Conservation (phyloP, 2,329 filamentous ascomycete genomes). For the Pseudocercospora fijiensis region DNA sequence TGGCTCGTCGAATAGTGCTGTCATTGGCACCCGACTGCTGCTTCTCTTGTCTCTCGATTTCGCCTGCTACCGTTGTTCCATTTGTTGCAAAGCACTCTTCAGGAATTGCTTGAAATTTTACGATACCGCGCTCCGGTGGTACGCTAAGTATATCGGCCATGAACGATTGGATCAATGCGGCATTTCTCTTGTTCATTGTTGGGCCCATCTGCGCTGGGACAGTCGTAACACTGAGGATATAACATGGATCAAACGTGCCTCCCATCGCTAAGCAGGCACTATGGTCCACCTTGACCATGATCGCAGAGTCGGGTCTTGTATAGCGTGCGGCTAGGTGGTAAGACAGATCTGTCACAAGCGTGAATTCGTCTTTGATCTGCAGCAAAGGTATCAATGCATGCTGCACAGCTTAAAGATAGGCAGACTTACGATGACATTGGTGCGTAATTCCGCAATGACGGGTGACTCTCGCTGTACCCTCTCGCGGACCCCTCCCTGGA, state of each 20-base stretch:
- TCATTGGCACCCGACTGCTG: conserved; percentile 43
- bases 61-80: conserved; percentile 66
- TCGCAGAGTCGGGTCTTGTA: conserved; percentile 68
- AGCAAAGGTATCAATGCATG: conserved; percentile 20
- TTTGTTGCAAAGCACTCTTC: conserved; percentile 72
- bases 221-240: conserved; percentile 71
- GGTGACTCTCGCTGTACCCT: conserved; percentile 48
- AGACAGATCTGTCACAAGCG: conserved; percentile 71
- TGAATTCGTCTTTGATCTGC: conserved; percentile 72
- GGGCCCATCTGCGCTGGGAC: conserved; percentile 68
- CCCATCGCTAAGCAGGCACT: conserved; percentile 72
- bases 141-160: conserved; percentile 71
- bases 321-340: conserved; percentile 73
- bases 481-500: conserved; percentile 37
- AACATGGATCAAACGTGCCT: conserved; percentile 74
- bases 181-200: conserved; percentile 76
- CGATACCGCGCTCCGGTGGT: conserved; percentile 62
- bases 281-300: conserved; percentile 75
- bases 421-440: conserved; percentile 52
- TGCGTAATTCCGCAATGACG: conserved; percentile 49
- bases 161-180: conserved; percentile 72
- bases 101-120: conserved; percentile 68
- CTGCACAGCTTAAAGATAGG: neutral
- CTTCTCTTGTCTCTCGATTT: conserved; percentile 61
- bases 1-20: conserved; percentile 45